Evolutionary conservation across 2,329 filamentous ascomycete genomes (phyloP).

Genomic region (Aspergillus sp.): DNA sequence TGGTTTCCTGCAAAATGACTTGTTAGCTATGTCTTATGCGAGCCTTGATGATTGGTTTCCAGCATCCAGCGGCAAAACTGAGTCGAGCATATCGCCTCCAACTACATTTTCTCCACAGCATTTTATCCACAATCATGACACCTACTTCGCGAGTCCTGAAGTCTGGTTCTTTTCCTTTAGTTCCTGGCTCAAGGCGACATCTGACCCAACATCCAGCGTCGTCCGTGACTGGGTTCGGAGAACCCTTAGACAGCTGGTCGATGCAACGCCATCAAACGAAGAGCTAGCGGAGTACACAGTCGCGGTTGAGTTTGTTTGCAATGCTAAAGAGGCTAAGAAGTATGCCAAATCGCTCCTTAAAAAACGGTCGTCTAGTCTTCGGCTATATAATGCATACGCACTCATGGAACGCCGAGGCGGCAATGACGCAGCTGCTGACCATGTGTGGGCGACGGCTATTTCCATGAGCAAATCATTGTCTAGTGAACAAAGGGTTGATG

Average conservation of each 20-base stretch:
- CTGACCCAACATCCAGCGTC: conserved; percentile 33
- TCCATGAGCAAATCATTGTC: conserved; percentile 51
- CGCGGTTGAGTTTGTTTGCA: conserved; percentile 62
- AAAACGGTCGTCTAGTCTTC: conserved; percentile 60
- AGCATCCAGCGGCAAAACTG: conserved; percentile 2
- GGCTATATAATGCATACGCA: conserved; percentile 77
- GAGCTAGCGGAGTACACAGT: conserved; percentile 68
- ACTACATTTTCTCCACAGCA: conserved; percentile 39
- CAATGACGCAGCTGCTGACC: conserved; percentile 58
- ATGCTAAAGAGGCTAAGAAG: conserved; percentile 61
- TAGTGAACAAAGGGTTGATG: conserved; percentile 35
- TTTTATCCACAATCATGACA: conserved; percentile 48
- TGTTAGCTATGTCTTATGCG: conserved; percentile 29
- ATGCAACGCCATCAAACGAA: conserved; percentile 44
- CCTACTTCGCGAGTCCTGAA: conserved; percentile 50
- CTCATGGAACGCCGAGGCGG: conserved; percentile 65
- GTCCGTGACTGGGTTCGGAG: conserved; percentile 51
- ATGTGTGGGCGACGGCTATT: conserved; percentile 69
- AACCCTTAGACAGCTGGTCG: conserved; percentile 59
- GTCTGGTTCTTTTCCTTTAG: conserved; percentile 51
- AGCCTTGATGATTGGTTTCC: conserved; percentile 28
- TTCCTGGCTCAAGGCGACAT: conserved; percentile 28
- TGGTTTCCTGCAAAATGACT: conserved; percentile 51
- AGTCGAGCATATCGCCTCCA: conserved; percentile 19
- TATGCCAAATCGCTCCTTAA: conserved; percentile 73